Percentiles rank a stretch among this genome's conserved stretches.
Evolutionary conservation across 2,329 filamentous ascomycete species (phyloP).

Genomic region (Aspergillus novoparasiticus): DNA sequence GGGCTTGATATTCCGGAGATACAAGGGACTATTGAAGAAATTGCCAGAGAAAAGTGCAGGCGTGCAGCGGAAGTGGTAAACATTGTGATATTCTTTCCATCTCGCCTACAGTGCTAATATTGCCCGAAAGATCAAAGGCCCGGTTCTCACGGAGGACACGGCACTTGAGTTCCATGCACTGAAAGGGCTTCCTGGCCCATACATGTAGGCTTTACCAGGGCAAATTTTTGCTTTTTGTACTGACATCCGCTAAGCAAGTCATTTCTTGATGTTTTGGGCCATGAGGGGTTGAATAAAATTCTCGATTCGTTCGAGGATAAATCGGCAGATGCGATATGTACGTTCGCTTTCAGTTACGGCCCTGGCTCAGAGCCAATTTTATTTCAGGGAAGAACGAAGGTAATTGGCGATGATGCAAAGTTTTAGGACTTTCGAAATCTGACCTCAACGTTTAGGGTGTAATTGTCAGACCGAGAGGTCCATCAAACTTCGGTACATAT

Average conservation of each 20-base stretch:
- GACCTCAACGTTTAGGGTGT: slow-evolving; percentile 57
- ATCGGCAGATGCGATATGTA: slow-evolving; percentile 89
- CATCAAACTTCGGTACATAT: slow-evolving; percentile 74
- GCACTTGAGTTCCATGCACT: slow-evolving; percentile 90
- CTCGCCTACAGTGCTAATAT: slow-evolving; percentile 7
- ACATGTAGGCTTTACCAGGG: slow-evolving; percentile 66
- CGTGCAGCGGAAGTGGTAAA: slow-evolving; percentile 76
- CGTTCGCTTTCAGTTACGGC: slow-evolving; percentile 87
- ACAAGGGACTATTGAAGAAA: slow-evolving; percentile 89
- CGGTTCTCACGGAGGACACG: slow-evolving; percentile 94
- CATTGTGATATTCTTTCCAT: background rate
- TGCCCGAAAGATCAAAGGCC: slow-evolving; percentile 68
- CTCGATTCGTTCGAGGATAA: slow-evolving; percentile 89
- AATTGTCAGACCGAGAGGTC: slow-evolving; percentile 82
- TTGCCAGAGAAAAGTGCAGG: slow-evolving; percentile 83
- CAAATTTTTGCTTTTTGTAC: slow-evolving; percentile 31
- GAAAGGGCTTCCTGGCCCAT: slow-evolving; percentile 88
- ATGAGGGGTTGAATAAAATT: slow-evolving; percentile 84
- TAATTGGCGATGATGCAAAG: slow-evolving; percentile 44
- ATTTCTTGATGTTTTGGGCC: slow-evolving; percentile 83
- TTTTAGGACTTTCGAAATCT: background rate
- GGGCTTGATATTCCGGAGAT: slow-evolving; percentile 83
- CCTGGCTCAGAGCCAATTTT: slow-evolving; percentile 81
- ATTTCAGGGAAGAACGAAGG: slow-evolving; percentile 87
- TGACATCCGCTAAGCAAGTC: slow-evolving; percentile 69